A percentile compares a stretch with the other conserved stretches of the same genome.
Conservation (phyloP, 441 rosid species). For the Monsonia emarginata region DNA sequence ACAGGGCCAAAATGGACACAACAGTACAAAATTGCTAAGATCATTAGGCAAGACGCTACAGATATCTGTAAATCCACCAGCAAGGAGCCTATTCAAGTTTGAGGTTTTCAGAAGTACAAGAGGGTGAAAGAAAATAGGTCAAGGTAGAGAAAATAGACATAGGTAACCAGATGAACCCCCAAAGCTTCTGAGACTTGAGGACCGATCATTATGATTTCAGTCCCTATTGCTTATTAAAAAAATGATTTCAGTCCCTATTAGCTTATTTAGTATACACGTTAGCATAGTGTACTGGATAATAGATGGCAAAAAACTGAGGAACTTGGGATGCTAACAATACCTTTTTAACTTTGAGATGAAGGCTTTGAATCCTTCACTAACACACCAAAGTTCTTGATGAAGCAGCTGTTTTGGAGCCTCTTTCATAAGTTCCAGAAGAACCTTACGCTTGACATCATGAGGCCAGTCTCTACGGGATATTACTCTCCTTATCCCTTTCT, state of each 20-base stretch:
- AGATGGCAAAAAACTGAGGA: neutral
- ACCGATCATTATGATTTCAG: neutral
- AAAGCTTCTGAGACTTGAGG: neutral
- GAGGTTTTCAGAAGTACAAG: conserved; percentile 1
- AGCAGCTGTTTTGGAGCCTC: conserved; percentile 90
- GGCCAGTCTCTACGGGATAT: conserved; percentile 99
- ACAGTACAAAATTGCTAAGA: neutral
- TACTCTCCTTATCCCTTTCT: conserved; percentile 90
- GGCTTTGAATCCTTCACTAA: conserved; percentile 95
- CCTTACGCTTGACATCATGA: conserved; percentile 94
- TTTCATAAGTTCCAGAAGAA: conserved; percentile 89
- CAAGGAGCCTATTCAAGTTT: neutral
- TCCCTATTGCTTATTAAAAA: neutral
- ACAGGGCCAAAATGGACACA: neutral
- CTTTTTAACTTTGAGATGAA: conserved; percentile 80
- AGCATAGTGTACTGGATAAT: neutral
- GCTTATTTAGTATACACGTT: neutral
- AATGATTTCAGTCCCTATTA: neutral
- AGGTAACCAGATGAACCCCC: neutral
- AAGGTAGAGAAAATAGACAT: neutral
- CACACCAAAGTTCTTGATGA: conserved; percentile 95
- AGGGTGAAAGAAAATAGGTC: conserved; percentile 1
- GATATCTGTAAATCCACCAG: conserved; percentile 4
- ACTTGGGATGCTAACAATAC: conserved; percentile 27
- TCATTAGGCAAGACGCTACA: conserved; percentile 1